Evolutionary conservation across 2,329 filamentous ascomycete genomes (phyloP), one percentile per base, ranked within the genome.

Genomic region (Aspergillus chevalieri): DNA sequence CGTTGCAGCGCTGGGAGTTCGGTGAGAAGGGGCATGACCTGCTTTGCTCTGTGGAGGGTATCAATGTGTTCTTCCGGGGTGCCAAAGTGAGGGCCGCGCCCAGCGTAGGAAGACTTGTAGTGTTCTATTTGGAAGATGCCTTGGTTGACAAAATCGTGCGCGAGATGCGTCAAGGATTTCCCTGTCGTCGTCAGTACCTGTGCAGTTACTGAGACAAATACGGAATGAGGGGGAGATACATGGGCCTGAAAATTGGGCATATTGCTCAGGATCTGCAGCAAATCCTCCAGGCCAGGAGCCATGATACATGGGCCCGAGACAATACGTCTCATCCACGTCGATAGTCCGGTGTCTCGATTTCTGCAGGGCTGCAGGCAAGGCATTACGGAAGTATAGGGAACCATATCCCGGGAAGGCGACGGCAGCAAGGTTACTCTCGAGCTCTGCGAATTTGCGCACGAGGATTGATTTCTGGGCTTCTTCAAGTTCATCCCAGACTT

Each of bases 401-500:
- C 51, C 51, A 14, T 53, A 53, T 3, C 42, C 51, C 1, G 51
- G 58, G 21, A 69, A 62, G 4, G 49, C 44, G n/a, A 64, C 52
- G 8, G 48, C 50, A 0, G 61, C 51, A 48, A 67, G 58, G 3
- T 59, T 42, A n/a, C 39, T 58, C 44, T 67, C 64, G 15, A 62
- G 52, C 26, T 52, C 39, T 9, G 55, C 59, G 43, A 71, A 51
- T 12, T 59, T 51, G 45, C 57, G 56, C 1, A 66, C 54, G n/a
- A 72, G 47, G 43, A 48, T 39, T 4, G 62, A 54, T 34, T 56
- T 52, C 3, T 64, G 51, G 6, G 48, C 24, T 15, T 56, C 45
- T 19, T 47, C 50, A 53, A 70, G 57, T 2, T 50, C 43, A 10
- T 51, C 56, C 66, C 65, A 71, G 6, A 56, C 55, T 4, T 55